Evolutionary conservation across 371 early-diverging fungal genomes (phyloP).

Genomic region (Mortierella sp.): DNA sequence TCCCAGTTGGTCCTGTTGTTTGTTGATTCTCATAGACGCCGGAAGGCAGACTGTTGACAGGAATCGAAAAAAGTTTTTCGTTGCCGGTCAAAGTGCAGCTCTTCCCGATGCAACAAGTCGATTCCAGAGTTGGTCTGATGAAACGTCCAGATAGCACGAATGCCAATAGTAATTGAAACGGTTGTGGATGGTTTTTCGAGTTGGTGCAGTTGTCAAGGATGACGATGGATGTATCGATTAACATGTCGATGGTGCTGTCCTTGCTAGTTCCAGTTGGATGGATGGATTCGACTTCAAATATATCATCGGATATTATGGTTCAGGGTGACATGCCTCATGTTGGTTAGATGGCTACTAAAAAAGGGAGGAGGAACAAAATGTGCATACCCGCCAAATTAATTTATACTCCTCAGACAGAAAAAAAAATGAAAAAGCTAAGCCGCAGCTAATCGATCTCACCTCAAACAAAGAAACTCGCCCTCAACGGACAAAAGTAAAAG

Average conservation of each 20-base stretch:
- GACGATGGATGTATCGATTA: conserved; percentile 8
- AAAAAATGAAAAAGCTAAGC: conserved; percentile 29
- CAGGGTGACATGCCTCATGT: conserved; percentile 50
- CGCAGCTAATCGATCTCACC: conserved; percentile 16
- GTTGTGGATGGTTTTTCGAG: neutral
- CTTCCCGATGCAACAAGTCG: too few relatives aligned
- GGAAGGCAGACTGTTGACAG: too few relatives aligned
- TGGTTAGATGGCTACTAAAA: conserved; percentile 57
- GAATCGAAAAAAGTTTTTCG: too few relatives aligned
- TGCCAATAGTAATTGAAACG: neutral
- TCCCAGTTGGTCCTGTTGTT: too few relatives aligned
- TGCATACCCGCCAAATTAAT: neutral
- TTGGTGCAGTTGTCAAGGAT: neutral
- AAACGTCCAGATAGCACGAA: too few relatives aligned
- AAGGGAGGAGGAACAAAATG: conserved; percentile 43
- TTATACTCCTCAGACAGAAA: conserved; percentile 24
- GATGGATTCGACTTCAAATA: neutral
- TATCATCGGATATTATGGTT: neutral
- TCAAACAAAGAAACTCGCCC: neutral
- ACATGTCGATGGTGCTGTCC: conserved; percentile 16
- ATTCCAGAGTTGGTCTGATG: too few relatives aligned
- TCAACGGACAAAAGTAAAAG: neutral
- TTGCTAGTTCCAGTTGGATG: conserved; percentile 23
- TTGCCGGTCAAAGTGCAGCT: too few relatives aligned
- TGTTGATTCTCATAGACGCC: too few relatives aligned